Evolutionary conservation across 192 early-diverging fungal species (phyloP), one percentile per base, ranked within the genome.

Genomic region (Rhizophagus clarus): DNA sequence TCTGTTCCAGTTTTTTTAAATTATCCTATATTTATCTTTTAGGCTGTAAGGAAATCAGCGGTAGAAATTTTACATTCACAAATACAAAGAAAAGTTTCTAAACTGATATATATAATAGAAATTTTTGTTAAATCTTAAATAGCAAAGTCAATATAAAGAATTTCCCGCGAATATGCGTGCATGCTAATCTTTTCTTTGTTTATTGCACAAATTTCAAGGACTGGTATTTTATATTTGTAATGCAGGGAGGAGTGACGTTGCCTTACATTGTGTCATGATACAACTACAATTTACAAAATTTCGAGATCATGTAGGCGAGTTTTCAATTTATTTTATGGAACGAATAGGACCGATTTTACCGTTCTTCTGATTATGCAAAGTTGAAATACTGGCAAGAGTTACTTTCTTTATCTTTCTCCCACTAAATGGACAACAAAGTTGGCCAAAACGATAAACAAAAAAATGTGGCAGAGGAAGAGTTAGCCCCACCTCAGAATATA

Each of bases 361-460:
- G 22, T 42, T 40, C 32, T 20, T 70, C 68, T 42, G 29, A 70
- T 42, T 70, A 70, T 70, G 68, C 34, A 70, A 31, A n/a, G 68
- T 40, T 70, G 37, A 70, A 40, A 42, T 11, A 17, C 24, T 42
- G 68, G 15, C 37, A 31, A 42, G 31, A n/a, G 32, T 37, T 70
- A n/a, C n/a, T 70, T 70, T 70, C 68, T 40, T n/a, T n/a, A 34
- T 70, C 68, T 40, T 37, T 42, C 68, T 56, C 37, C 34, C 72
- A 31, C 7, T 74, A 74, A 74, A 74, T 74, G 72, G 72, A 74
- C 72, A 74, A 74, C 72, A 49, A 20, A 3, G 72, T 74, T 74
- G 72, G 47, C 72, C 72, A 74, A 26, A 1, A 56, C 45, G 26
- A 74, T 56, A 51, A 12, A 40, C 26, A 49, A 74, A 74, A 56